These are phyloP conservation scores for Yarrowia osloensis DNA, from an alignment of 805 yeast genomes.

Conservation along the genomic window DNA sequence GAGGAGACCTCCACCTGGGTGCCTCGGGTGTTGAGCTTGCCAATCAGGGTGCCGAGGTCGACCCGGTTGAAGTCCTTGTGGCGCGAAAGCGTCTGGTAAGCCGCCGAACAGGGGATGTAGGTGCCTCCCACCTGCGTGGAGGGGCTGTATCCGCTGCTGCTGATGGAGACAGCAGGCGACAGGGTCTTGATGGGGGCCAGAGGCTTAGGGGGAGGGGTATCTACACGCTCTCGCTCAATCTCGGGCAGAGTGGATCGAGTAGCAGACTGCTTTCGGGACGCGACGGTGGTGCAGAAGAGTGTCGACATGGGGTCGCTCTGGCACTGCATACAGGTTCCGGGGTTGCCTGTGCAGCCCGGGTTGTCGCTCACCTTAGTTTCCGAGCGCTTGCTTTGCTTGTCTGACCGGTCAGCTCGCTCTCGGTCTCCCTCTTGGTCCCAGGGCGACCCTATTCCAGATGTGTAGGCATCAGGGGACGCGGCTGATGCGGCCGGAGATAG, in stretches of 20 bases:
- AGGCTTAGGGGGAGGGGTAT: conserved; percentile 16
- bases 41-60: conserved; percentile 72
- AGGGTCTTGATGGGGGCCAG: conserved; percentile 16
- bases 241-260: conserved; percentile 23
- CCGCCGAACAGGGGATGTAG: conserved; percentile 87
- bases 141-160: conserved; percentile 31
- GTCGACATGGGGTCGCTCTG: conserved; percentile 86
- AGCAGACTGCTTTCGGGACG: conserved; percentile 44
- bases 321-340: conserved; percentile 84
- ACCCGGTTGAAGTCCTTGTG: conserved; percentile 75
- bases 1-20: conserved; percentile 91
- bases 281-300: conserved; percentile 82
- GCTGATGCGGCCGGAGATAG: conserved; percentile 35
- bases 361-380: conserved; percentile 9
- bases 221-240: conserved; percentile 15
- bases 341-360: conserved; percentile 72
- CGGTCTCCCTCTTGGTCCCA: conserved; percentile 33
- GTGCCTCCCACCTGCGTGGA: conserved; percentile 38
- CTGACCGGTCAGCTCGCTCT: not conserved
- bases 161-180: conserved; percentile 22
- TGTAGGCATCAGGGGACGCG: conserved; percentile 27
- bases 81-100: conserved; percentile 80
- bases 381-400: not conserved
- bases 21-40: conserved; percentile 74
- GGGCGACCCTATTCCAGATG: conserved; percentile 27